Base-by-base conservation (phyloP, 2,329 filamentous ascomycete species). In the Monosporascus ibericus region DNA sequence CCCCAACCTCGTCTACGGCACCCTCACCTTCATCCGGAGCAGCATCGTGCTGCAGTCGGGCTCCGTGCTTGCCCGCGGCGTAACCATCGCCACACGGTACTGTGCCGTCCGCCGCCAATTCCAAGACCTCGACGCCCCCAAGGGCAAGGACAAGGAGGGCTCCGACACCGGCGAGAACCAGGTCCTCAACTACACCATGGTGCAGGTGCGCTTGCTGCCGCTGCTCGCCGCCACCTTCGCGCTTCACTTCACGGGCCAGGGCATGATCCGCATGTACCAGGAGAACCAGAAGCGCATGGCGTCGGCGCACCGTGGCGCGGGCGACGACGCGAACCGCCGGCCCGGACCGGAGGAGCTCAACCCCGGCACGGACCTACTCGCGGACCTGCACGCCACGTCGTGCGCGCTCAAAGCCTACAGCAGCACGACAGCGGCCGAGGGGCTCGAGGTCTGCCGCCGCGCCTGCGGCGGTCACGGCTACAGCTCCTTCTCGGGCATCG, bases 161-260 rank as follows among this genome's bases (percentile, higher is more conserved):
- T 74, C 73, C 39, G 74, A 78, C 55, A 67, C 72, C 24, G 81
- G 80, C 5, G 88, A 91, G 72, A 90, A 84, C 65, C 85, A 86
- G 61, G 88, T 91, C 1, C 74, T 91, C 27, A 87, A 91, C 73
- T 91, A 91, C 70, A 88, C 86, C 56, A 90, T 89, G 82, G 87
- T 91, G 7, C 87, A 90, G 66, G 80, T 87, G 63, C 81, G 88
- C 47, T 74, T 91, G 2, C 72, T 91, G 22, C 86, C 88, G 1
- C 75, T 91, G 3, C 73, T 92, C 8, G 87, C 87, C 1, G 80
- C 87, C 2, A 87, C 86, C 1, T 91, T 87, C 58, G 87, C 88
- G n/a, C 75, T 91, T 14, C 86, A 90, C 68, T 91, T 90, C 65
- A 90, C 88, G 20, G 87, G 88, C 34, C 82, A 85, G 52, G 80